A percentile compares a stretch with the other conserved stretches of the same genome.
Evolutionary conservation across 495 filamentous ascomycete species (phyloP).

Genomic region (Lindgomyces ingoldianus): DNA sequence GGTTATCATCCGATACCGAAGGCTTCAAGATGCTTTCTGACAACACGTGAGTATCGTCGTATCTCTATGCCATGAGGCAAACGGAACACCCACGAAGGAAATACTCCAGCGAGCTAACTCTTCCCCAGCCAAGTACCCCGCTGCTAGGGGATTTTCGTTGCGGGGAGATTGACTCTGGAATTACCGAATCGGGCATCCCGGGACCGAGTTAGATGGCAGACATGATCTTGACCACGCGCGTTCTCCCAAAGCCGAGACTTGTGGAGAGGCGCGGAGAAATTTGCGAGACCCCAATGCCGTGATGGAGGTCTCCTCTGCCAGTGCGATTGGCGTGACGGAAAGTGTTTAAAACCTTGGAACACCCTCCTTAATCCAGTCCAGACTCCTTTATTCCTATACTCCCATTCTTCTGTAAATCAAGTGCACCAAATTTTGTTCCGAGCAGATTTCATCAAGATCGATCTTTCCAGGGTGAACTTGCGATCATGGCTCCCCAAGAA

Average conservation of each 20-base stretch:
- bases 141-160: conserved; percentile 8
- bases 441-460: background rate
- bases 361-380: background rate
- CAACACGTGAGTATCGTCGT: background rate
- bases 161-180: conserved; percentile 26
- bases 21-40: background rate
- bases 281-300: background rate
- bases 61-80: background rate
- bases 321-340: background rate
- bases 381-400: background rate
- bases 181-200: conserved; percentile 26
- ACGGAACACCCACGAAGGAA: background rate
- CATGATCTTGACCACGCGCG: conserved; percentile 20
- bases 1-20: background rate
- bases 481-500: conserved; percentile 29
- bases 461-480: background rate
- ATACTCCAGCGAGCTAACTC: background rate
- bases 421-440: background rate
- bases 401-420: background rate
- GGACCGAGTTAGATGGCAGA: conserved; percentile 1
- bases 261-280: conserved; percentile 10
- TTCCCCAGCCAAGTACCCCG: conserved; percentile 20
- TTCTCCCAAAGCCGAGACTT: background rate
- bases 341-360: background rate
- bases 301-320: background rate